A percentile compares a stretch with the other conserved stretches of the same genome.
Evolutionary conservation across 768 basidiomycete genomes (phyloP).

Genomic region (Pleurotus tuber-regium): DNA sequence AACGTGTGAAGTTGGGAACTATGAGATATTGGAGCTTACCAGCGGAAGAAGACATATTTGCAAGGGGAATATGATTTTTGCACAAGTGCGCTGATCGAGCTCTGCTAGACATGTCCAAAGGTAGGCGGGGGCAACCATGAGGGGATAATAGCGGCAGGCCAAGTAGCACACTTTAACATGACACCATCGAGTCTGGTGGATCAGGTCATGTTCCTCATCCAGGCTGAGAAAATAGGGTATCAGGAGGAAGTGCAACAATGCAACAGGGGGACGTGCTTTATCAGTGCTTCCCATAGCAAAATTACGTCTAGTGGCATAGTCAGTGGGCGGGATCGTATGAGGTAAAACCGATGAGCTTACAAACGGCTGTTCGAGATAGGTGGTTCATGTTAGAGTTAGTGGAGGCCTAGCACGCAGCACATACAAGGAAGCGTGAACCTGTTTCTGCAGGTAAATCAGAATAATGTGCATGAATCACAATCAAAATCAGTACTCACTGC

Average conservation of each 20-base stretch:
- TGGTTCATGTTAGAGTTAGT: background rate
- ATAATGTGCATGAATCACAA: background rate
- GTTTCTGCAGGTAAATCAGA: background rate
- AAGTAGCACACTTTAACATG: constrained; percentile 21
- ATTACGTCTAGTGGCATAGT: background rate
- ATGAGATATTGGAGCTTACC: constrained; percentile 12
- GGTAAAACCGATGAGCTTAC: background rate
- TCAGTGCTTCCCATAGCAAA: constrained; percentile 10
- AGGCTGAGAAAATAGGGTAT: background rate
- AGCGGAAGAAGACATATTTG: constrained; percentile 23
- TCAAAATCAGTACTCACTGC: background rate
- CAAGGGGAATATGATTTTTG: constrained; percentile 16
- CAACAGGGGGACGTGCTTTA: background rate
- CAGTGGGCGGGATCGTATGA: background rate
- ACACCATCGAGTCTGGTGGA: constrained; percentile 20
- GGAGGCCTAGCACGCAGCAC: background rate
- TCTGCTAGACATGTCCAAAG: constrained; percentile 23
- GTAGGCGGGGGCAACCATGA: constrained; percentile 21
- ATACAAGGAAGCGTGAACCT: constrained; percentile 5
- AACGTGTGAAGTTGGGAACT: background rate
- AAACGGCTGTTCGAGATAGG: background rate
- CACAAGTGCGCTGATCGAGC: constrained; percentile 18
- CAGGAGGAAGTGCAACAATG: background rate
- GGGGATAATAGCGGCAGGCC: constrained; percentile 26
- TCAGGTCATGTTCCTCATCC: constrained; percentile 13